Conservation (phyloP, 1,284 basidiomycete species). For the Sanghuangporus sanghuang region DNA sequence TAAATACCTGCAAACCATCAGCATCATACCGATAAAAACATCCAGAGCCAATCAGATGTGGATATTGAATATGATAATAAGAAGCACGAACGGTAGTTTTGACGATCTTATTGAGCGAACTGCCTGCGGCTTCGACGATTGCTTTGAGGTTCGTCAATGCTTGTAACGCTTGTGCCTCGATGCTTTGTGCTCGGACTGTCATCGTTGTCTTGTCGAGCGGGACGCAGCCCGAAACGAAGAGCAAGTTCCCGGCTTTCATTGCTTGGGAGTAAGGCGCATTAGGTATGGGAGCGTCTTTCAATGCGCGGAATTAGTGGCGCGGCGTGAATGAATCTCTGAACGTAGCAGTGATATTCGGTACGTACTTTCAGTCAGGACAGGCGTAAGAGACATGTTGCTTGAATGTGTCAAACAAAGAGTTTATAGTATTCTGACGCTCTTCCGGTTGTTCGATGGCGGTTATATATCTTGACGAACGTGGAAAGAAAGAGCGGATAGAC, state of each 20-base stretch:
- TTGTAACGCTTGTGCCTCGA: conserved; percentile 82
- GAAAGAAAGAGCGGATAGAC: neutral
- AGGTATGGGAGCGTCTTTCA: conserved; percentile 74
- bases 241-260: conserved; percentile 78
- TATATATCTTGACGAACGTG: neutral
- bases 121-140: conserved; percentile 82
- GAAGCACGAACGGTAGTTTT: conserved; percentile 70
- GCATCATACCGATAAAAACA: neutral
- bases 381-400: neutral
- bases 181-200: conserved; percentile 72
- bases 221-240: conserved; percentile 90
- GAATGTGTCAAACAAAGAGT: neutral
- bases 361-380: conserved; percentile 5
- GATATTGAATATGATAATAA: neutral
- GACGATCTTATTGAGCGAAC: conserved; percentile 72
- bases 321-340: neutral
- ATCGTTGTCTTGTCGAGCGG: conserved; percentile 76
- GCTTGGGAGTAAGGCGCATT: conserved; percentile 92
- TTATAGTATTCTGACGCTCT: neutral
- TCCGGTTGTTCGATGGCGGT: neutral
- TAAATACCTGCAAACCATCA: conserved; percentile 61
- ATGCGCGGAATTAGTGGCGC: neutral
- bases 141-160: conserved; percentile 84
- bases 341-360: neutral
- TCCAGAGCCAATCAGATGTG: neutral